These are phyloP conservation scores for Prunus kanzakura DNA, from an alignment of 306 rosid species.

Conservation along the genomic window DNA sequence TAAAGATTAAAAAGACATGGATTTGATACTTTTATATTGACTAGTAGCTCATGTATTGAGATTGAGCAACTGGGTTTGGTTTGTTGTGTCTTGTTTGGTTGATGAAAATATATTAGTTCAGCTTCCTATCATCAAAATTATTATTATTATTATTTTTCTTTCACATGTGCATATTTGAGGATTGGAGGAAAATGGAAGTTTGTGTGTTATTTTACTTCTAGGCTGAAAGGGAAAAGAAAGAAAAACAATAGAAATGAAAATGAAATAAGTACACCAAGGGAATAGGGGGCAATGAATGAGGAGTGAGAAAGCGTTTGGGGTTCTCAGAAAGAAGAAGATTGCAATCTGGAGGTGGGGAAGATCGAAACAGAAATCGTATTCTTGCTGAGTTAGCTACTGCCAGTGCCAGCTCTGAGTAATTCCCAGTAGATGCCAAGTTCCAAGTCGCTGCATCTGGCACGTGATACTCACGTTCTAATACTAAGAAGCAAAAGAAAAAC, in stretches of 20 bases:
- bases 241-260: not conserved
- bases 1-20: not conserved
- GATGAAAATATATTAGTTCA: not conserved
- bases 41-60: not conserved
- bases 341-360: constrained; percentile 1
- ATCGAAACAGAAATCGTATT: not conserved
- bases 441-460: not conserved
- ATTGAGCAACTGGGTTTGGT: not conserved
- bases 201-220: not conserved
- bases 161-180: not conserved
- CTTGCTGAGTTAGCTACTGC: not conserved
- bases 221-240: not conserved
- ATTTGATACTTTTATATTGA: not conserved
- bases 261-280: too few relatives aligned
- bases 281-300: not conserved
- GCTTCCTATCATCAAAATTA: not conserved
- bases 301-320: not conserved
- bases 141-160: not conserved
- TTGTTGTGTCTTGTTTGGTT: not conserved
- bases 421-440: not conserved
- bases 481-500: not conserved
- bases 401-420: constrained; percentile 11
- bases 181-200: not conserved
- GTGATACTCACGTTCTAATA: constrained; percentile 31
- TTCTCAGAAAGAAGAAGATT: not conserved